A percentile compares a stretch with the other conserved stretches of the same genome.
These are phyloP conservation scores for Hymenoscyphus salicellus DNA, from an alignment of 2,329 filamentous ascomycete species.

Conservation along the genomic window DNA sequence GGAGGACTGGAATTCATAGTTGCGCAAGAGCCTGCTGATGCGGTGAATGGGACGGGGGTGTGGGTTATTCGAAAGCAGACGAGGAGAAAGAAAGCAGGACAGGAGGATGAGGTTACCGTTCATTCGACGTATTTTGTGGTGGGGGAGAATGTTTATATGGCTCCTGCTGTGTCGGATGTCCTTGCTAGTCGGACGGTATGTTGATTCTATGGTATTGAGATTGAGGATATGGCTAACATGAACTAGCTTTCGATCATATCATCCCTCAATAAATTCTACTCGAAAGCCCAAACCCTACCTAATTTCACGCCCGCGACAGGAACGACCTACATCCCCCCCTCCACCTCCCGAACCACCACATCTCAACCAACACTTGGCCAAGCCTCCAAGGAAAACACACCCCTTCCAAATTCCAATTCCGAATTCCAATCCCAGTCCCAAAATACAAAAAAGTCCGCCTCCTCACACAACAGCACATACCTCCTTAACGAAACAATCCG, in stretches of 20 bases:
- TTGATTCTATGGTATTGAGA: conserved; percentile 7
- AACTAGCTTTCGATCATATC: conserved; percentile 27
- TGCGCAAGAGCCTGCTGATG: conserved; percentile 61
- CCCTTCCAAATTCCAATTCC: conserved; percentile 42
- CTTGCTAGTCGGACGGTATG: conserved; percentile 57
- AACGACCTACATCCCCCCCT: conserved; percentile 35
- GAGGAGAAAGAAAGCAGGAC: conserved; percentile 53
- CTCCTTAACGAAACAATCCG: conserved; percentile 55
- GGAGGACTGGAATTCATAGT: conserved; percentile 65
- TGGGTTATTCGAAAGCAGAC: conserved; percentile 70
- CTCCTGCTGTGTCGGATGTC: conserved; percentile 59
- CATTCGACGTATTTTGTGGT: conserved; percentile 63
- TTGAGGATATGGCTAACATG: conserved; percentile 12
- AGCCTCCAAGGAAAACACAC: conserved; percentile 41
- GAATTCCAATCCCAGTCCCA: background rate
- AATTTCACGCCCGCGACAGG: conserved; percentile 52
- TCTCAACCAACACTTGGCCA: conserved; percentile 29
- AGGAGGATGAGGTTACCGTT: conserved; percentile 58
- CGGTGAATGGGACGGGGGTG: conserved; percentile 60
- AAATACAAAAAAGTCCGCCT: conserved; percentile 24
- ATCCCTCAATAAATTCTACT: conserved; percentile 35
- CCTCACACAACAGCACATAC: conserved; percentile 27
- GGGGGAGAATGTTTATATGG: conserved; percentile 65
- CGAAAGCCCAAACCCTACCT: conserved; percentile 34
- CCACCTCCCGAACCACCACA: conserved; percentile 19